Percentiles rank a stretch among this genome's conserved stretches.
These are phyloP conservation scores for Ogataea henricii DNA, from an alignment of 805 yeast genomes.

Conservation along the genomic window DNA sequence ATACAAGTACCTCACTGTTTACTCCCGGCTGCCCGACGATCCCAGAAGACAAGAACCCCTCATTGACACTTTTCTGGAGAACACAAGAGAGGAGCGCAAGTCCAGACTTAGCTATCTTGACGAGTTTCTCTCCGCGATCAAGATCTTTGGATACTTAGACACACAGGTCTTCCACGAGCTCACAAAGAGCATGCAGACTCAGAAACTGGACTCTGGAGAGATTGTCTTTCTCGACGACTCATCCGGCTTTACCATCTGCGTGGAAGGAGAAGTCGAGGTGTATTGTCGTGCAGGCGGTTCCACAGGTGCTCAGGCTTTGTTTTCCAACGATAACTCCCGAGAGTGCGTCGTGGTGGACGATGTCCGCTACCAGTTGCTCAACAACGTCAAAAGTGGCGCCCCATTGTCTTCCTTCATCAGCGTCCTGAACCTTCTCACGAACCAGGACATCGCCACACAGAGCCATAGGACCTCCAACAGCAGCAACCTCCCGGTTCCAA, in stretches of 20 bases:
- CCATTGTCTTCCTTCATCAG: constrained; percentile 84
- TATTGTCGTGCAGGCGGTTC: constrained; percentile 55
- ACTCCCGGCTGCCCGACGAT: constrained; percentile 56
- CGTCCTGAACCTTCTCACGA: constrained; percentile 67
- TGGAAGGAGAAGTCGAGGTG: constrained; percentile 86
- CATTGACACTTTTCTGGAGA: constrained; percentile 48
- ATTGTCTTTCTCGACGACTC: constrained; percentile 63
- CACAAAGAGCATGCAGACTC: constrained; percentile 89
- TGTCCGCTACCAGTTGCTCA: constrained; percentile 69
- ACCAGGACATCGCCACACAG: constrained; percentile 8
- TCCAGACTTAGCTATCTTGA: constrained; percentile 70
- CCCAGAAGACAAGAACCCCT: constrained; percentile 45
- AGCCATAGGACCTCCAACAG: constrained; percentile 1
- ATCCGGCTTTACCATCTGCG: constrained; percentile 87
- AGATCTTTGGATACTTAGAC: constrained; percentile 91
- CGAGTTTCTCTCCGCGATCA: constrained; percentile 87
- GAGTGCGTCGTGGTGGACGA: constrained; percentile 54
- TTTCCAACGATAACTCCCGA: constrained; percentile 34
- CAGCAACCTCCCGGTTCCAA: constrained; percentile 14
- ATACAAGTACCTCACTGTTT: constrained; percentile 62
- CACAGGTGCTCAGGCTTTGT: constrained; percentile 20
- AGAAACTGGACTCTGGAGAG: constrained; percentile 76
- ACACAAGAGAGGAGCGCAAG: constrained; percentile 39
- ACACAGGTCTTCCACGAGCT: constrained; percentile 88
- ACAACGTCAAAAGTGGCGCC: constrained; percentile 79